Evolutionary conservation across 2,329 filamentous ascomycete genomes (phyloP), one percentile per base, ranked within the genome.

Genomic region (Beauveria asiatica): DNA sequence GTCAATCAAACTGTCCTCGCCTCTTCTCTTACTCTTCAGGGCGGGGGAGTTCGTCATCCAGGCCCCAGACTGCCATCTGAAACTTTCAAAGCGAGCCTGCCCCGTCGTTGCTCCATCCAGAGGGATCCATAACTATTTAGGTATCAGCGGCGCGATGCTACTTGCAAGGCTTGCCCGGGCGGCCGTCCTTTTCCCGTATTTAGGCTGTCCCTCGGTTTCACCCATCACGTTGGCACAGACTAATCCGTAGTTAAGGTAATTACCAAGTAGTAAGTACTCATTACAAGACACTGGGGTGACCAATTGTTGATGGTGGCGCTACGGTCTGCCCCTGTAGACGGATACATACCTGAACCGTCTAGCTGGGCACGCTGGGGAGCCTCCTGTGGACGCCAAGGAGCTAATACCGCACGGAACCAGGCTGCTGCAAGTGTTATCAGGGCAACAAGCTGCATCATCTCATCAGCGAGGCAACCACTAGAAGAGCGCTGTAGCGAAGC

Each of bases 31-130:
- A 11, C 44, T 19, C 10, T 19, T 27, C 27, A 17, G 48, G 27
- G 46, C 25, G 16, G 50, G 50, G 50, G 50, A 6, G 21, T 39
- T 25, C 27, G 42, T 46, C 54, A 57, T 48, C 7, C 53, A 23
- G 25, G 52, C 52, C 52, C 52, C 52, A 55, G 52, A n/a, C 52
- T 44, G 52, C 41, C 41, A 33, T 55, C 25, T 25, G 42, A 46
- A 52, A 52, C 50, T 52, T 39, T 9, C 9, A 52, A 23, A 21
- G 41, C 25, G 41, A 55, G 53, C 13, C 42, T 11, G 6, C n/a
- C 27, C 44, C 27, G 7, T 52, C 49, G 27, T 45, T 37, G 53
- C 54, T 48, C 54, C 54, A 48, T 57, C 44, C 27, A 11, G 30
- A 48, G 27, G 44, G 42, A 25, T 23, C 54, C 54, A 37, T 57